phyloP scores from a whole-genome alignment of 2,329 filamentous ascomycete species.

The Fusarium sp. region DNA sequence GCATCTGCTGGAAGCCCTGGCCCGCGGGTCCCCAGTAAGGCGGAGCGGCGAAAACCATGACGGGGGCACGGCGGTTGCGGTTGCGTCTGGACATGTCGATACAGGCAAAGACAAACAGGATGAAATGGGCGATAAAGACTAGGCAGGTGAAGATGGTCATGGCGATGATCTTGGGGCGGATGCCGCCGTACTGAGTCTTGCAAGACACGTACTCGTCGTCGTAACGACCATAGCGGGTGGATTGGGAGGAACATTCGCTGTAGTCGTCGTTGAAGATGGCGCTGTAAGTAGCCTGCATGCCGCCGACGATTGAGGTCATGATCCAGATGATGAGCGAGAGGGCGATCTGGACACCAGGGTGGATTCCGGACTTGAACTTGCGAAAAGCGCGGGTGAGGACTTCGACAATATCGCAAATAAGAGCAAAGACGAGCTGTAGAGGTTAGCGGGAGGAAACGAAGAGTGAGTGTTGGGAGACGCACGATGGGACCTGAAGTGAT shows the following conservation, averaged over 20 bases:
- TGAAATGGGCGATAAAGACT: slow-evolving; percentile 50
- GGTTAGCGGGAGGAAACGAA: slow-evolving; percentile 5
- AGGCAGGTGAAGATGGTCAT: slow-evolving; percentile 41
- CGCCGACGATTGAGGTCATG: slow-evolving; percentile 43
- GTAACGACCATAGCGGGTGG: slow-evolving; percentile 1
- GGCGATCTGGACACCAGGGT: slow-evolving; percentile 58
- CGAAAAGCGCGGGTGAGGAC: slow-evolving; percentile 52
- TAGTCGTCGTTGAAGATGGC: neutral
- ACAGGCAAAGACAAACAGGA: slow-evolving; percentile 56
- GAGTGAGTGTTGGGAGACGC: slow-evolving; percentile 1
- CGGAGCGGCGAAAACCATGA: slow-evolving; percentile 44
- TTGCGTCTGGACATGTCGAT: slow-evolving; percentile 52
- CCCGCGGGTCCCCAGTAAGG: slow-evolving; percentile 46
- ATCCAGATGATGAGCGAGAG: slow-evolving; percentile 58
- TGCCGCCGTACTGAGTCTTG: slow-evolving; percentile 5
- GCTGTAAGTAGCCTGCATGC: slow-evolving; percentile 32
- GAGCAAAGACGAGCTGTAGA: slow-evolving; percentile 49
- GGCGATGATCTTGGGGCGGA: slow-evolving; percentile 30
- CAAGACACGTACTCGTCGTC: neutral
- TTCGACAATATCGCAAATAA: slow-evolving; percentile 56
- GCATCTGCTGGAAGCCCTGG: slow-evolving; percentile 49
- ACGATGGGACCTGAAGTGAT: slow-evolving; percentile 35
- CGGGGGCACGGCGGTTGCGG: slow-evolving; percentile 29
- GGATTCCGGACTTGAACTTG: slow-evolving; percentile 51
- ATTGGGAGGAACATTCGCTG: slow-evolving; percentile 3